Evolutionary conservation across 768 basidiomycete genomes (phyloP), one percentile per base, ranked within the genome.

Genomic region (Leccinum subtestaceum): DNA sequence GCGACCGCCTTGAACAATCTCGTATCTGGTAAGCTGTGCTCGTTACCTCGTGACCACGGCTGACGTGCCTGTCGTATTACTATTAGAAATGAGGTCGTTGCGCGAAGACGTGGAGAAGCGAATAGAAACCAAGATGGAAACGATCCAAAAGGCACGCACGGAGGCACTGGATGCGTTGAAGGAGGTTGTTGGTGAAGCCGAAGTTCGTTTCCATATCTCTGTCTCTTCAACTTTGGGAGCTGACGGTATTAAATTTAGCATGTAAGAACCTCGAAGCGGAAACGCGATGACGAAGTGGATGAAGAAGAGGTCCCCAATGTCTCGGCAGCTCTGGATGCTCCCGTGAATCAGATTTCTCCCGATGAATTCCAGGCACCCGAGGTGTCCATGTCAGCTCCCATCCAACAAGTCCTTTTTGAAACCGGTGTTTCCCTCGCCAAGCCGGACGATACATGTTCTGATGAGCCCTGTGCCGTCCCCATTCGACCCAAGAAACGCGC

Each of bases 201-300:
- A 75, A 57, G 74, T 71, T 1, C 13, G 63, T n/a, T 57, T 61
- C 49, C 40, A 10, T 38, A 67, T 58, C 57, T 55, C 59, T 58
- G 60, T 49, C 43, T 48, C 38, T 60, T 43, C 9, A 34, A n/a
- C 4, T 21, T 65, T 67, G 64, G 40, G 66, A 50, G 60, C 62
- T 67, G 66, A 69, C 69, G 74, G 62, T 58, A 29, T 58, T 8
- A 57, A 61, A 56, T 52, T 7, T 19, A 70, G 69, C 63, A 60
- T 66, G 21, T 73, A 60, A 71, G 71, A 60, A 78, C 81, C 53
- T 74, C 80, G 72, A 89, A 90, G 75, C 84, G 88, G 60, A 90
- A 88, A 73, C 86, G 86, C 52, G 63, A 58, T 43, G 78, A 80
- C 46, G 77, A 76, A 62, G 78, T 76, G 40, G 75, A 65, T 1